Conservation (phyloP, 345 rosid genomes). For the Eucalyptus paniculata region DNA sequence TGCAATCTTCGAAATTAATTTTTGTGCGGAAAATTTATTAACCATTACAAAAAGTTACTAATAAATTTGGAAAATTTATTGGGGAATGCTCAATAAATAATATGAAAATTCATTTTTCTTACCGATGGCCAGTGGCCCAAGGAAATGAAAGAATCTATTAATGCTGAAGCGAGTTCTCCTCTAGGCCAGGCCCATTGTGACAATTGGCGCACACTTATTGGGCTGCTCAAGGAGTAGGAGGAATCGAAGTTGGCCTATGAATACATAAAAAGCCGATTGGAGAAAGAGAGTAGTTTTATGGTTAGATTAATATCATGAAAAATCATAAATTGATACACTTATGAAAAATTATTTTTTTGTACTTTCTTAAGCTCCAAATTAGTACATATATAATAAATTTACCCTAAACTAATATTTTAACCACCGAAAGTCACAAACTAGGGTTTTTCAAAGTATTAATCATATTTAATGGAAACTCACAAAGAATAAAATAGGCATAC, state of each 20-base stretch:
- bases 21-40: too few species aligned
- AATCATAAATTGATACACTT: rapidly evolving
- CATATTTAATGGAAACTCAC: too few species aligned
- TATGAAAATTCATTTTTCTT: not conserved
- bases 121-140: not conserved
- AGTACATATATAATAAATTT: rapidly evolving
- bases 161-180: not conserved
- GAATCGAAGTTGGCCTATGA: not conserved
- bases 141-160: too few species aligned
- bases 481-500: rapidly evolving
- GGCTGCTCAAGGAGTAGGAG: not conserved
- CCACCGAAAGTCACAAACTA: too few species aligned
- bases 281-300: not conserved
- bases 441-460: rapidly evolving
- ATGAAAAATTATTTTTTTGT: too few species aligned
- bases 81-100: not conserved
- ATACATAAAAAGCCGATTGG: not conserved
- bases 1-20: not conserved
- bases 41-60: too few species aligned
- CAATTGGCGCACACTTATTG: not conserved
- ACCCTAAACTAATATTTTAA: too few species aligned
- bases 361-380: too few species aligned
- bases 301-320: rapidly evolving
- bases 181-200: not conserved
- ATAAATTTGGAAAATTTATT: too few species aligned